Conservation (phyloP, 1,284 basidiomycete genomes). For the Leccinum pallidistipes region DNA sequence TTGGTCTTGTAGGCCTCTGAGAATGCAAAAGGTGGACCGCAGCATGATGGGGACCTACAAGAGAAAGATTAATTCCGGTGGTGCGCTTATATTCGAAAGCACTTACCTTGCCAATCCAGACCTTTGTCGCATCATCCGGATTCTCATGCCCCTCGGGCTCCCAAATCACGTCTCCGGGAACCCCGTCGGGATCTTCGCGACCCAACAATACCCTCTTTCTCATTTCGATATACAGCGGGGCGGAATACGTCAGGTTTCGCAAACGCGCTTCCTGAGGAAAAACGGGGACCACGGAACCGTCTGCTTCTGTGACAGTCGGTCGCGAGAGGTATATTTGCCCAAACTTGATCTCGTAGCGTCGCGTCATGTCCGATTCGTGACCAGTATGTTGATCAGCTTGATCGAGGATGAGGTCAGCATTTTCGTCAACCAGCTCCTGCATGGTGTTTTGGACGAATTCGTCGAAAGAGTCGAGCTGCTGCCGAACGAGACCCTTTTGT, state of each 20-base stretch:
- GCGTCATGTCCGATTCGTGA: constrained; percentile 75
- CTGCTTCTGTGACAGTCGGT: constrained; percentile 93
- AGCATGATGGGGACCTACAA: constrained; percentile 95
- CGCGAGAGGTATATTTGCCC: constrained; percentile 97
- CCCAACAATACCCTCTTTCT: constrained; percentile 83
- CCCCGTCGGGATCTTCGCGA: constrained; percentile 78
- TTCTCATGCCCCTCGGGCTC: constrained; percentile 69
- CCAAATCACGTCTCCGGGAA: constrained; percentile 84
- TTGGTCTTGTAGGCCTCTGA: constrained; percentile 77
- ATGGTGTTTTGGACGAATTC: constrained; percentile 99
- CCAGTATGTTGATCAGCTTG: constrained; percentile 96
- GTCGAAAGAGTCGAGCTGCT: constrained; percentile 98
- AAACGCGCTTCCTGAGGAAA: constrained; percentile 98
- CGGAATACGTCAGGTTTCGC: constrained; percentile 94
- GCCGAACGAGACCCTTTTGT: constrained; percentile 95
- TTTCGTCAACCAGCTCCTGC: constrained; percentile 99
- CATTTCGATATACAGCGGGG: constrained; percentile 97
- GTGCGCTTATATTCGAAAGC: not conserved
- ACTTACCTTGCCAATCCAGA: constrained; percentile 94
- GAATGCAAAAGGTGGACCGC: constrained; percentile 92
- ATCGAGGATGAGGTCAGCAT: constrained; percentile 90
- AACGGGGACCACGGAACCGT: constrained; percentile 90
- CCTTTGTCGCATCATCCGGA: constrained; percentile 73
- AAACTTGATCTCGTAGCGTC: constrained; percentile 96
- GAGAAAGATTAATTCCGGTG: constrained; percentile 12